Evolutionary conservation across 2,329 filamentous ascomycete species (phyloP).

Genomic region (Hypoxylon sp.): DNA sequence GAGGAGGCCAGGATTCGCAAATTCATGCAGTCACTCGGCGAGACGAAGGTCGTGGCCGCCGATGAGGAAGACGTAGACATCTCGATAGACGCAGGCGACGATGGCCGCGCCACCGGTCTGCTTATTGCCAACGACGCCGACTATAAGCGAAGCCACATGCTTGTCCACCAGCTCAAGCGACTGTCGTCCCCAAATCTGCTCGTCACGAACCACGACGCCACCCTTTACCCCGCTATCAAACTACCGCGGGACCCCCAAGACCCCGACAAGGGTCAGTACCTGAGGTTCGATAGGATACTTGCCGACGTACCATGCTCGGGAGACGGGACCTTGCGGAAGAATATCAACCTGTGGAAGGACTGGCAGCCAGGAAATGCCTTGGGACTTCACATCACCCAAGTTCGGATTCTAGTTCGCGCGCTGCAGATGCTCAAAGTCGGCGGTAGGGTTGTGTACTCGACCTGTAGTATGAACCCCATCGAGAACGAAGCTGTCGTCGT

Average conservation of each 20-base stretch:
- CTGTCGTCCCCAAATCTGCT: conserved; percentile 95
- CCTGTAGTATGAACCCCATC: conserved; percentile 97
- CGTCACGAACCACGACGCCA: conserved; percentile 97
- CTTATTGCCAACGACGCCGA: conserved; percentile 96
- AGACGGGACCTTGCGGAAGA: conserved; percentile 93
- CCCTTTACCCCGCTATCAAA: conserved; percentile 90
- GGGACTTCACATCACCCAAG: conserved; percentile 85
- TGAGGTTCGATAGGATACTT: conserved; percentile 96
- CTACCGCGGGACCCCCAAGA: conserved; percentile 69
- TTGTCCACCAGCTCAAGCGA: conserved; percentile 97
- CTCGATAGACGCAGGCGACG: conserved; percentile 69
- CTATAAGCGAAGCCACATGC: conserved; percentile 95
- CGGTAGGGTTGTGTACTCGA: conserved; percentile 95
- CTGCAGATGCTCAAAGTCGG: conserved; percentile 96
- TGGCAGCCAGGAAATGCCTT: conserved; percentile 90
- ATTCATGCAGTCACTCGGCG: conserved; percentile 67
- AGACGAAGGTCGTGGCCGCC: conserved; percentile 33
- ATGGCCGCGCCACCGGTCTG: conserved; percentile 88
- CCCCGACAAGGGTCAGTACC: conserved; percentile 69
- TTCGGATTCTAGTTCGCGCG: conserved; percentile 87
- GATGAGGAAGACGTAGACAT: conserved; percentile 64
- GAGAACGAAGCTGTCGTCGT: conserved; percentile 95
- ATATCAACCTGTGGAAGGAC: conserved; percentile 91
- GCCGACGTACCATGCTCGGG: conserved; percentile 97
- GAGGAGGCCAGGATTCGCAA: conserved; percentile 87